Evolutionary conservation across 192 early-diverging fungal species (phyloP).

Genomic region (Coemansia sp.): DNA sequence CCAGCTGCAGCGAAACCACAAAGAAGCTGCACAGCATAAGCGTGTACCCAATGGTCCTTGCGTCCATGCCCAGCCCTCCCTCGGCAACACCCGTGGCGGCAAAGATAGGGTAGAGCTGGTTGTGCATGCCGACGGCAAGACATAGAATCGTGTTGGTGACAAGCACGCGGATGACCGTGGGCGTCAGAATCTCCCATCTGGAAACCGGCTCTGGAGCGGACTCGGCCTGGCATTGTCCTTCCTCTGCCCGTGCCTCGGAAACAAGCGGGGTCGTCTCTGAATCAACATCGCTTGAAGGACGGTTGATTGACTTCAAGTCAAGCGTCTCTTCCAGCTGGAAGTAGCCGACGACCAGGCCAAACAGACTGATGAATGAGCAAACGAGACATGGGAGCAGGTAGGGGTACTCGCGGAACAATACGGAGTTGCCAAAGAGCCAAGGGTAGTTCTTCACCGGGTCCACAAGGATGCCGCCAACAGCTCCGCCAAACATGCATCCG

Average conservation of each 20-base stretch:
- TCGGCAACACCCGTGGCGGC: constrained; percentile 27
- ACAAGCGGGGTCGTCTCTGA: constrained; percentile 18
- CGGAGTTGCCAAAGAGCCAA: constrained; percentile 52
- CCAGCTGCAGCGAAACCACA: constrained; percentile 55
- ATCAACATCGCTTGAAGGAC: background rate
- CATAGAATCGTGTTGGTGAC: constrained; percentile 20
- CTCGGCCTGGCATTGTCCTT: background rate
- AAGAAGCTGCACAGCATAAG: constrained; percentile 40
- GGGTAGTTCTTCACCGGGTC: constrained; percentile 68
- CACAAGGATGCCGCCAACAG: constrained; percentile 71
- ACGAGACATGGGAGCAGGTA: constrained; percentile 81
- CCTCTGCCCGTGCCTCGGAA: background rate
- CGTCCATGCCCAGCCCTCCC: constrained; percentile 57
- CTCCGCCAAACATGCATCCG: constrained; percentile 61
- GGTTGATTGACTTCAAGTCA: background rate
- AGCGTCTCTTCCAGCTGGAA: constrained; percentile 62
- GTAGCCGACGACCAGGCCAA: constrained; percentile 63
- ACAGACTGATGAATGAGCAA: constrained; percentile 56
- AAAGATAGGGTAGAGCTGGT: constrained; percentile 43
- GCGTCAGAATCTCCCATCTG: constrained; percentile 15
- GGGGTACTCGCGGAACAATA: constrained; percentile 65
- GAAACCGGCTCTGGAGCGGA: constrained; percentile 1
- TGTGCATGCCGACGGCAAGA: constrained; percentile 23
- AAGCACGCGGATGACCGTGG: constrained; percentile 17
- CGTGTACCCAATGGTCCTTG: constrained; percentile 53